Percentiles rank a stretch among this genome's conserved stretches.
These are phyloP conservation scores for Hydnum rufescens DNA, from an alignment of 768 basidiomycete genomes.

Conservation along the genomic window DNA sequence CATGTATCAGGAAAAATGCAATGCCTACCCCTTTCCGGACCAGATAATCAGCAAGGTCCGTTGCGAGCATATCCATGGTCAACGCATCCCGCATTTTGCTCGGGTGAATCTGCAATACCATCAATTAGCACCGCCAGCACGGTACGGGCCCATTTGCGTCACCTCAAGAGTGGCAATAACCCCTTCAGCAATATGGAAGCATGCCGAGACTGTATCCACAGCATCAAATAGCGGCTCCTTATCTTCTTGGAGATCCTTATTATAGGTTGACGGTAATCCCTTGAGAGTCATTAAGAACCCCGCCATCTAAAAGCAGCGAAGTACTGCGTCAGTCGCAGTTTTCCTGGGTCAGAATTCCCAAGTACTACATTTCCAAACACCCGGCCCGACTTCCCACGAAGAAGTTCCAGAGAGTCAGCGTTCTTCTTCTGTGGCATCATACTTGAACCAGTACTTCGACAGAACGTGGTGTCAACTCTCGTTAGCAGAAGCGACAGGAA, in stretches of 20 bases:
- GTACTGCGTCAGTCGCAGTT: neutral
- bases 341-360: neutral
- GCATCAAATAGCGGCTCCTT: constrained; percentile 95
- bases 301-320: constrained; percentile 45
- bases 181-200: constrained; percentile 82
- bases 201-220: constrained; percentile 75
- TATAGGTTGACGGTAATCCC: constrained; percentile 94
- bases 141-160: constrained; percentile 13
- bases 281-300: constrained; percentile 97
- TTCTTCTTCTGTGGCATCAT: constrained; percentile 99
- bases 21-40: constrained; percentile 86
- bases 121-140: neutral
- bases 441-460: constrained; percentile 96
- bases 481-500: neutral
- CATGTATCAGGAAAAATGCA: neutral
- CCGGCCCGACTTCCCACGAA: constrained; percentile 88
- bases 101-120: constrained; percentile 44
- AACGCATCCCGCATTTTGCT: constrained; percentile 79
- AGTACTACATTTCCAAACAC: constrained; percentile 70
- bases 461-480: neutral
- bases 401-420: constrained; percentile 84
- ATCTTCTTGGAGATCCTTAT: constrained; percentile 97
- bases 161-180: constrained; percentile 83
- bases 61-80: constrained; percentile 95
- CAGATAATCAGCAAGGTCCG: constrained; percentile 96